Evolutionary conservation across 371 early-diverging fungal species (phyloP), one percentile per base, ranked within the genome.

Genomic region (Choanephora cucurbitarum): DNA sequence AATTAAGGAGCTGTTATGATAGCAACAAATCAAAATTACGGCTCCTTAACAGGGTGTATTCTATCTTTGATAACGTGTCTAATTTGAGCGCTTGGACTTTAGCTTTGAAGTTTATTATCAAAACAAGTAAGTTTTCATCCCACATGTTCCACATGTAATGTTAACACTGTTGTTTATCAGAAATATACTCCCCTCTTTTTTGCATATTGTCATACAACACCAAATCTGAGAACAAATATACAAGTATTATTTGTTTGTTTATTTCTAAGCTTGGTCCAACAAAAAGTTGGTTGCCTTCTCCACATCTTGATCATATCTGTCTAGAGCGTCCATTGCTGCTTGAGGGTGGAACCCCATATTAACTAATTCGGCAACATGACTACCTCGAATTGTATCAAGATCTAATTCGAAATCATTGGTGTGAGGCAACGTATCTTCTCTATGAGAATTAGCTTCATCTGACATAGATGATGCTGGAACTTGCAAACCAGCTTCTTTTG

Each of bases 251-350:
- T 50, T 43, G 23, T 31, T 39, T 14, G 6, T 44, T 55, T 54
- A 63, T 52, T 61, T 48, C 52, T 56, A 63, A n/a, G 62, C 47
- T 60, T 70, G 62, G 66, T 88, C 90, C 22, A 87, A 62, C 49
- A 89, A 70, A 58, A 77, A 89, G 67, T 89, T 86, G 51, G 82
- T 81, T n/a, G 89, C 87, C 56, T 82, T 84, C 57, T 81, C 80
- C 17, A 88, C 44, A 51, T 89, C 86, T 64, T 87, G 83, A 50
- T 87, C 84, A 55, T 82, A 86, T 49, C 77, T 70, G 34, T 86
- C 85, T 33, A 89, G 67, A 1, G 89, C 89, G 21, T 86, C 79
- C 40, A 84, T 69, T 5, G 85, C 83, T 56, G 80, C 76, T 6
- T 77, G 74, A 14, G 78, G 75, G 15, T 83, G 69, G 69, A 87